Base-by-base conservation (phyloP, 768 basidiomycete species). In the Amanita brunnescens region DNA sequence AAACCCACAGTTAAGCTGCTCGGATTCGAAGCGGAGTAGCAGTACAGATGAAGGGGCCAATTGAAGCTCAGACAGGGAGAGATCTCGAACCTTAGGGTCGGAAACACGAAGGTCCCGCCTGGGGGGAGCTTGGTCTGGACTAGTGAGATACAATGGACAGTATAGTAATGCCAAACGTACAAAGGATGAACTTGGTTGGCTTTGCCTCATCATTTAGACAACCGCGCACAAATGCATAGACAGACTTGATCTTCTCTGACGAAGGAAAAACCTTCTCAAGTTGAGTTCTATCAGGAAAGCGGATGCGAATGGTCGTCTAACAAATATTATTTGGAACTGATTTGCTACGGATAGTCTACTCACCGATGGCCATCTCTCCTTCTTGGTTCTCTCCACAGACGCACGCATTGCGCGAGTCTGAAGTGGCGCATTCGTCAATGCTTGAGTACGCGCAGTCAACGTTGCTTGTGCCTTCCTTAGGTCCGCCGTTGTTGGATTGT, bases 211-310 rank as follows among this genome's bases (percentile, higher is more conserved):
- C 86, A 38, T 79, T 70, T 30, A 95, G 69, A 18, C 79, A 78
- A 29, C 72, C 68, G 30, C 85, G 78, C 47, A 92, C 89, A 56
- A 93, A 93, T 8, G 86, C 87, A 62, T 95, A 94, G 7, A 95
- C 79, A 2, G 84, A 73, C 45, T 78, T 77, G 46, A 95, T 90
- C 64, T 87, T 92, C 66, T 82, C 79, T 3, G 77, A 77, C 5
- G 91, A 92, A 2, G 81, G 74, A 60, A 94, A 93, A 0, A 67
- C 66, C 58, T 80, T 83, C 68, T 95, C 91, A 12, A 95, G 73
- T 61, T 86, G 83, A 2, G 82, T 88, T 43, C 85, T 77, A 65
- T 94, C 89, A 18, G 81, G 70, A 66, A 94, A 95, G 59, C 78
- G 79, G 57, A 95, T 67, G 16, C 92, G 80, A 57, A 95, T 87